Base-by-base conservation (phyloP, 345 rosid genomes). In the Reutealis trisperma region DNA sequence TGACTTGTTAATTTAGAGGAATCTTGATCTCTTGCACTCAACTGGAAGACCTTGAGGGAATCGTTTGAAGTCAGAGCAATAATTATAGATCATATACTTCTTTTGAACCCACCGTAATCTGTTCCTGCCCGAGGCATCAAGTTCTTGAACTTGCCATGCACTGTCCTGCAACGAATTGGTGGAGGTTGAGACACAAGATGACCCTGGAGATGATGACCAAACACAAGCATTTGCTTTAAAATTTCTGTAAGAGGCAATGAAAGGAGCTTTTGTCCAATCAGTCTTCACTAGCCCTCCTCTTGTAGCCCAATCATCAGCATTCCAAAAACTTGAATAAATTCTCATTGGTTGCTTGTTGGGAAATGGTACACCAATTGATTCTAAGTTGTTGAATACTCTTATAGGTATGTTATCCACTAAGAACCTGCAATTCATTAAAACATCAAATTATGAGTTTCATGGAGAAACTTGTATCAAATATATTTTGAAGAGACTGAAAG, bases 261-360 rank as follows among this genome's bases (percentile, higher is more conserved):
- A 73, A 19, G 76, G 76, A 73, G 68, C 52, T 44, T 73, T 55
- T 61, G 76, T 61, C 76, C 76, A 73, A 11, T 73, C 59, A 16
- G 76, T 73, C 76, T 73, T 73, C 44, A 73, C 68, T 8, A 60
- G 68, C 19, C 76, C 76, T 47, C 76, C 76, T 12, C 44, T 25
- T 21, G 76, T 61, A 3, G 76, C 76, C 76, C 76, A 73, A 8
- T 73, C 76, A 61, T 73, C 76, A 25, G 68, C 76, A 47, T 73
- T 73, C 76, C 76, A 73, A 0, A 73, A 68, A 45, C 68, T 73
- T 2, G 76, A 73, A 45, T 73, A 61, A 18, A 61, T 30, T 13
- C 76, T 73, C 76, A 73, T 73, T 24, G 76, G 68, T 27, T 73
- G 76, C 67, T 73, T 73, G 8, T 30, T 73, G 27, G 67, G 76